A percentile compares a stretch with the other conserved stretches of the same genome.
These are phyloP conservation scores for Bryoglossum gracile DNA, from an alignment of 495 filamentous ascomycete genomes.

Conservation along the genomic window DNA sequence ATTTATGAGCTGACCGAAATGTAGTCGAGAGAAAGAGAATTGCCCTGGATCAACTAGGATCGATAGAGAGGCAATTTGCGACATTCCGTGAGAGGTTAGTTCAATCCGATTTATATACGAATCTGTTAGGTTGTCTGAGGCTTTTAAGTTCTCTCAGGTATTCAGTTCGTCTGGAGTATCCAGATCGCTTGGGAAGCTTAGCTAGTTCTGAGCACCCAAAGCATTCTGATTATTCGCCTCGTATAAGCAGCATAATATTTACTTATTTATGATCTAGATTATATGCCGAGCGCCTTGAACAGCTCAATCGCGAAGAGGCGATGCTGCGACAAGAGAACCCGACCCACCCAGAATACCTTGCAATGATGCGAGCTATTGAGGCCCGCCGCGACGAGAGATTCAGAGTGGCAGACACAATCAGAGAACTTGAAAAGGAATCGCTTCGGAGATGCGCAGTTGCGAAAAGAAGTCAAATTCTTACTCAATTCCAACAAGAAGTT, in stretches of 20 bases:
- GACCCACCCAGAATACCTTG: conserved; percentile 82
- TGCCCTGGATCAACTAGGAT: conserved; percentile 70
- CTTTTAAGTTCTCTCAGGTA: too few species aligned
- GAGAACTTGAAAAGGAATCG: conserved; percentile 63
- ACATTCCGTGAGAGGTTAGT: conserved; percentile 78
- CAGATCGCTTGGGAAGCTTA: too few species aligned
- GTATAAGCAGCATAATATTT: too few species aligned
- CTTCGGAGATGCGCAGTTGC: conserved; percentile 68
- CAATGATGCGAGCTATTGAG: conserved; percentile 77
- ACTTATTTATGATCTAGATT: conserved; percentile 54
- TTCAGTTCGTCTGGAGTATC: too few species aligned
- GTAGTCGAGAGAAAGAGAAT: conserved; percentile 70
- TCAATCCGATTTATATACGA: too few species aligned
- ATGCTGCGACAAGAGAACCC: conserved; percentile 68
- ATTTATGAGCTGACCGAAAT: conserved; percentile 32
- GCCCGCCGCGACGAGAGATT: conserved; percentile 73
- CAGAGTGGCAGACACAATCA: conserved; percentile 60
- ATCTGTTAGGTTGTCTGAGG: too few species aligned
- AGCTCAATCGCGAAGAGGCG: conserved; percentile 74
- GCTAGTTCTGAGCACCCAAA: too few species aligned
- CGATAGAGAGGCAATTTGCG: conserved; percentile 78
- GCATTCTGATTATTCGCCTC: too few species aligned
- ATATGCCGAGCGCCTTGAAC: conserved; percentile 76
- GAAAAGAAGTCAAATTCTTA: conserved; percentile 72
- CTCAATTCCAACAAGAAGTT: conserved; percentile 77